Evolutionary conservation across 331 rosid genomes (phyloP).

Genomic region (Telfairia occidentalis): DNA sequence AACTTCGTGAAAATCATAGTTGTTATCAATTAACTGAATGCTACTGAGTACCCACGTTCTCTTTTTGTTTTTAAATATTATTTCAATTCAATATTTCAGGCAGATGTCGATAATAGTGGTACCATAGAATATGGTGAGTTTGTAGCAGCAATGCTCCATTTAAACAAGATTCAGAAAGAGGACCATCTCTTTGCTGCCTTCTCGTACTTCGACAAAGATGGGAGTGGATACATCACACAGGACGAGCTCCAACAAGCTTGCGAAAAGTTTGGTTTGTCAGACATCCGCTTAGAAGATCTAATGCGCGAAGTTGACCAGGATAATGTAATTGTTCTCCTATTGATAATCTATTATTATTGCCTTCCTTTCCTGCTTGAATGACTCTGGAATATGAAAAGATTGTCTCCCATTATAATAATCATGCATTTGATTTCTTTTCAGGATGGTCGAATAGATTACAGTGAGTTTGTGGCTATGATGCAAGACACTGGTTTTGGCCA

Average conservation of each 20-base stretch:
- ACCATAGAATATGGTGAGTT: conserved; percentile 90
- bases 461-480: conserved; percentile 87
- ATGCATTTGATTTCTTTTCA: conserved; percentile 28
- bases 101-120: conserved; percentile 74
- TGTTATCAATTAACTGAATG: background rate
- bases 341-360: background rate
- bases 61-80: background rate
- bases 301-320: conserved; percentile 67
- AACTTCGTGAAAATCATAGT: background rate
- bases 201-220: conserved; percentile 73
- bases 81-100: conserved; percentile 32
- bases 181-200: conserved; percentile 78
- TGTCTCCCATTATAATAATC: background rate
- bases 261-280: conserved; percentile 57
- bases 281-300: conserved; percentile 53
- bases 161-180: conserved; percentile 75
- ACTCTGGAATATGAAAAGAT: background rate
- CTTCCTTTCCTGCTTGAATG: background rate
- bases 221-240: conserved; percentile 70
- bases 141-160: conserved; percentile 81
- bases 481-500: conserved; percentile 55
- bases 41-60: background rate
- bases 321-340: conserved; percentile 40
- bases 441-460: conserved; percentile 86
- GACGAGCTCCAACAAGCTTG: conserved; percentile 86